Base-by-base conservation (phyloP, 2,329 filamentous ascomycete genomes). In the Penicillium verrucosum region DNA sequence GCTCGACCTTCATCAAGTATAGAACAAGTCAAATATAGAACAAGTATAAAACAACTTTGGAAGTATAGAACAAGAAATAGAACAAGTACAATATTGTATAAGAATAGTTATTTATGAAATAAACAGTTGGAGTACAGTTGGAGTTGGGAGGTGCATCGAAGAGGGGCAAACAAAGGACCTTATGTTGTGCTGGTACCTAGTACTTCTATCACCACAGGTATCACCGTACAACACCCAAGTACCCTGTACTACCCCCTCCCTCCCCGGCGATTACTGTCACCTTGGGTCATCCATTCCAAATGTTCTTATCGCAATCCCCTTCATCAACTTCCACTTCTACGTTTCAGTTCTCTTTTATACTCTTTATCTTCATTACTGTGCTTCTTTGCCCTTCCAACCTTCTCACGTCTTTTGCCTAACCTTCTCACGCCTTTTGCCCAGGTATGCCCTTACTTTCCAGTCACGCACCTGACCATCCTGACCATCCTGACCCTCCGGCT, bases 211-310 rank as follows among this genome's bases (percentile, higher is more conserved):
- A n/a, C 9, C 8, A 12, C 27, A 7, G 18, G 6, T n/a, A 29
- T 4, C 36, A 32, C 29, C 21, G 27, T 56, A 45, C 14, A 21
- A 34, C 23, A n/a, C 0, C 8, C 36, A 41, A 11, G 55, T 57
- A 57, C 51, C 51, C 5, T 32, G 37, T 54, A 57, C 55, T 44
- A 34, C 55, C 55, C 55, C 55, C 21, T 21, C 21, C 21, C 21
- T 21, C 3, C 21, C 1, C 21, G 21, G 38, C 55, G 38, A 57
- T 57, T 34, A 45, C 32, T 54, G 44, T 46, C 43, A 37, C 32
- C 44, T 48, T 45, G 51, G 51, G 25, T 58, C 56, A 55, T 58
- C 43, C 43, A 53, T 50, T 29, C 32, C 32, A 16, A n/a, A 14
- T 41, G 11, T 23, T 49, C 51, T 55, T 55, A 54, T 54, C 55